Conservation (phyloP, 495 filamentous ascomycete species). For the Aspergillus cristatus region DNA sequence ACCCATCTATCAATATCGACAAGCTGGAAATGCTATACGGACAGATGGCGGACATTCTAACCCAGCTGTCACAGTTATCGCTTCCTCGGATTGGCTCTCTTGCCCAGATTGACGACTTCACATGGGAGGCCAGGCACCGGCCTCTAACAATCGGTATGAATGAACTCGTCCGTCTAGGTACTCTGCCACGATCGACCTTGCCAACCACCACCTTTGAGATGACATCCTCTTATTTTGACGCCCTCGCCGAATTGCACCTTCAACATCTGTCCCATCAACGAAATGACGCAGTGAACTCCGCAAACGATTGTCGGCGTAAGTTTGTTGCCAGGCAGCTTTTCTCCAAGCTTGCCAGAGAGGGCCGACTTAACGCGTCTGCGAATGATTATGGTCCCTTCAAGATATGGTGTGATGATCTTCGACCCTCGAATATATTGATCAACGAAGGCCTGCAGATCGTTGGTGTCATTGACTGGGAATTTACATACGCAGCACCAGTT, state of each 20-base stretch:
- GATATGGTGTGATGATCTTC: constrained; percentile 19
- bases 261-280: constrained; percentile 29
- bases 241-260: constrained; percentile 35
- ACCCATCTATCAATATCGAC: constrained; percentile 17
- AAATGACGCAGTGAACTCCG: constrained; percentile 30
- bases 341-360: constrained; percentile 21
- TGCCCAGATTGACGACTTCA: constrained; percentile 11
- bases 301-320: constrained; percentile 33
- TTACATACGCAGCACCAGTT: constrained; percentile 12
- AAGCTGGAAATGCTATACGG: constrained; percentile 21
- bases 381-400: constrained; percentile 9
- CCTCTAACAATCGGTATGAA: constrained; percentile 19
- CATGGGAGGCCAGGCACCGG: constrained; percentile 13
- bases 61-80: constrained; percentile 20
- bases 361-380: constrained; percentile 4
- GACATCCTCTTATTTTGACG: constrained; percentile 24
- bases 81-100: constrained; percentile 25
- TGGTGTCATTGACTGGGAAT: constrained; percentile 11
- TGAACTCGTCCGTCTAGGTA: constrained; percentile 14
- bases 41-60: constrained; percentile 21
- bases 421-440: constrained; percentile 17
- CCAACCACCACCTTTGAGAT: constrained; percentile 25
- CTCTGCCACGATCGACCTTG: constrained; percentile 20
- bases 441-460: constrained; percentile 7
- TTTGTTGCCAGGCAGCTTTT: constrained; percentile 34